Percentiles rank a stretch among this genome's conserved stretches.
Conservation (phyloP, 2,329 filamentous ascomycete species). For the Daldinia sp. region DNA sequence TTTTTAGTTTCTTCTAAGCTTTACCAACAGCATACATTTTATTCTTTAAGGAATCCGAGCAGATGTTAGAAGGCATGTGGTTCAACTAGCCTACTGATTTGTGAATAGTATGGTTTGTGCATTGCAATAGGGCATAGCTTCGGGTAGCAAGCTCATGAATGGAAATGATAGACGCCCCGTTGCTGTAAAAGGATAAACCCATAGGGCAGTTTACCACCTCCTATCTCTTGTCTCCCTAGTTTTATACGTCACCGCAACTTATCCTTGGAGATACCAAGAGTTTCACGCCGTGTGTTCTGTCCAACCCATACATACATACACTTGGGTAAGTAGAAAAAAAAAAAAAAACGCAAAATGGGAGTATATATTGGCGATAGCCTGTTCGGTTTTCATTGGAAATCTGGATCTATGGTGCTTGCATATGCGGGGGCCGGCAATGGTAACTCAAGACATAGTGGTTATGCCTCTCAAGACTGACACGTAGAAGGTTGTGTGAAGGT, state of each 20-base stretch:
- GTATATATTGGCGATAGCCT: slow-evolving; percentile 36
- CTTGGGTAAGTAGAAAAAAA: background rate
- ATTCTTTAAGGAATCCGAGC: background rate
- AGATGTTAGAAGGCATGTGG: background rate
- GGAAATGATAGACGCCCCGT: slow-evolving; percentile 35
- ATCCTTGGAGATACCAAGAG: slow-evolving; percentile 28
- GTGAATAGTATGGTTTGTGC: slow-evolving; percentile 14
- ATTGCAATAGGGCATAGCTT: slow-evolving; percentile 37
- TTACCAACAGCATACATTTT: background rate
- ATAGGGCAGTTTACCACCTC: slow-evolving; percentile 27
- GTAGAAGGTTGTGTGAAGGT: slow-evolving; percentile 50
- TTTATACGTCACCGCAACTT: slow-evolving; percentile 33
- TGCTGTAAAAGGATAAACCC: slow-evolving; percentile 24
- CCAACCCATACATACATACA: slow-evolving; percentile 8
- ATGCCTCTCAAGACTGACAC: slow-evolving; percentile 50
- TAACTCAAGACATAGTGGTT: slow-evolving; percentile 41
- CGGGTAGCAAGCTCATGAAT: slow-evolving; percentile 25
- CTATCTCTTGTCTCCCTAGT: slow-evolving; percentile 15
- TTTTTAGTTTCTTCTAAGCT: slow-evolving; percentile 20
- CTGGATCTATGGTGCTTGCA: slow-evolving; percentile 41
- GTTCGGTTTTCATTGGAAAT: slow-evolving; percentile 40
- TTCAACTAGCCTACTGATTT: background rate
- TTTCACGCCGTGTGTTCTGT: slow-evolving; percentile 21
- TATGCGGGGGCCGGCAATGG: slow-evolving; percentile 38
- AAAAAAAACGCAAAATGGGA: slow-evolving; percentile 33